Base-by-base conservation (phyloP, 2,329 filamentous ascomycete species). In the Tolypocladium capitatum region DNA sequence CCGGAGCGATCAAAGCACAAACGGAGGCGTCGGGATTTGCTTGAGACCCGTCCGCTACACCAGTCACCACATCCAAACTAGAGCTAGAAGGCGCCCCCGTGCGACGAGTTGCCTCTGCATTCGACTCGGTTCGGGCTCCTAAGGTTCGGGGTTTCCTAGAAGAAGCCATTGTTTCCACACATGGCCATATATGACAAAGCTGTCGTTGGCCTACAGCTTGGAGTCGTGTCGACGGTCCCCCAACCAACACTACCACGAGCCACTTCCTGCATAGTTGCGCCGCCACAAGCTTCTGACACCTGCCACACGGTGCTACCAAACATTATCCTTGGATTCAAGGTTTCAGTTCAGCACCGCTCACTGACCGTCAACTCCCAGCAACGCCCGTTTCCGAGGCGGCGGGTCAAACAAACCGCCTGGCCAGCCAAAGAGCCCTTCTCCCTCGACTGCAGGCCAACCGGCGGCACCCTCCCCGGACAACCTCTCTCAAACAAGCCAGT, bases 351-450 rank as follows among this genome's bases (percentile, higher is more conserved):
- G 16, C 21, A 47, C 24, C 31, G 18, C 30, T 42, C 47, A 48
- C 51, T 57, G 58, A 56, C 65, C 66, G 51, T 56, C 49, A 45
- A 46, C 50, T 48, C 18, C 51, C 54, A 78, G 75, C 58, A 77
- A 76, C 67, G 75, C 75, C 60, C 74, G 76, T 52, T 76, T 80
- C 58, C 73, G 76, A 63, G 74, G 75, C 61, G 70, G 70, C 57
- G 38, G 38, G 38, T 70, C 73, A 54, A 68, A 65, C 57, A 78
- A 72, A 63, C 65, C 71, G 51, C 65, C 73, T 52, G 68, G 68
- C 54, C 70, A 68, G 56, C 70, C 65, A 55, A 77, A 76, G 66
- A 78, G 73, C 60, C 73, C 74, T 45, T 68, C 68, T 48, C 64
- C 68, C 41, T 68, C 72, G 49, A 71, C 67, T 56, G 66, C 68